Evolutionary conservation across 1,139 yeast species (phyloP).

Genomic region (Zhuliangozyma blackwelliae): DNA sequence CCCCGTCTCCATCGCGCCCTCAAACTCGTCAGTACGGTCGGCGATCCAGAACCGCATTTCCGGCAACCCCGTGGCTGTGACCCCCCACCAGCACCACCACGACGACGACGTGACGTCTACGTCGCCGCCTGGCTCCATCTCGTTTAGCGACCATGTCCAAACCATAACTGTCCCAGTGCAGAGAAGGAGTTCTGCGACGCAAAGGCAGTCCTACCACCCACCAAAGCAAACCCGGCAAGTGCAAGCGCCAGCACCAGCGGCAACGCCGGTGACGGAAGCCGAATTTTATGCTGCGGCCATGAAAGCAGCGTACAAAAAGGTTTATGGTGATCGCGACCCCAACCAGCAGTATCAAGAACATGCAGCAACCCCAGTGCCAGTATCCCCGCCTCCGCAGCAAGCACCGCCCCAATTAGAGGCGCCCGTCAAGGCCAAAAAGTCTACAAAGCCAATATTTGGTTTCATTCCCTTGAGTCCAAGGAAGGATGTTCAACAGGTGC

Average conservation of each 20-base stretch:
- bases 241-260: constrained; percentile 2
- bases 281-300: constrained; percentile 33
- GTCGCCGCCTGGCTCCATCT: constrained; percentile 30
- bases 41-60: too few relatives aligned
- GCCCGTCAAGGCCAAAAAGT: neutral
- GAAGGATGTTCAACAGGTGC: neutral
- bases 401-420: neutral
- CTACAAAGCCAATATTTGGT: constrained; percentile 8
- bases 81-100: too few relatives aligned
- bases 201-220: too few relatives aligned
- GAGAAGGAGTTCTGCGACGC: too few relatives aligned
- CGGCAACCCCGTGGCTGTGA: too few relatives aligned
- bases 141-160: constrained; percentile 37
- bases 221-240: neutral
- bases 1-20: too few relatives aligned
- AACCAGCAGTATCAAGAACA: neutral
- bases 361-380: neutral
- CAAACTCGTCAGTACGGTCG: too few relatives aligned
- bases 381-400: neutral
- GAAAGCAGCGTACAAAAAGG: constrained; percentile 38
- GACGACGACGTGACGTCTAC: neutral
- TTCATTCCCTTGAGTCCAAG: constrained; percentile 7
- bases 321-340: constrained; percentile 27
- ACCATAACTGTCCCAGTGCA: constrained; percentile 29
- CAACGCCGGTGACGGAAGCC: constrained; percentile 3